These are phyloP conservation scores for Tetracentron sinense DNA, from an alignment of 164 flowering plant species.

Conservation along the genomic window DNA sequence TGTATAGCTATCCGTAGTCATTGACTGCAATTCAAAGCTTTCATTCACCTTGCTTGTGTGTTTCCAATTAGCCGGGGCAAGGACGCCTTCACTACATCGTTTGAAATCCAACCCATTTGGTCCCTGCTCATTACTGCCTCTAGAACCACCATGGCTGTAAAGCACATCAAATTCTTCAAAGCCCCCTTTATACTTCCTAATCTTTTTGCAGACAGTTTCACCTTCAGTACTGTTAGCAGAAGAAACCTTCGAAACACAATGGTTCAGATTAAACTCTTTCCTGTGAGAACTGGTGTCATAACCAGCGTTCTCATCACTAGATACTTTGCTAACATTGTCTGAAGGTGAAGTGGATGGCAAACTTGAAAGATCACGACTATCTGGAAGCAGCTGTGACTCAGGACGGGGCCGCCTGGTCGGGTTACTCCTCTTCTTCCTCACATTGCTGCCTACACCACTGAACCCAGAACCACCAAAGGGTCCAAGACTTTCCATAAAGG, in stretches of 20 bases:
- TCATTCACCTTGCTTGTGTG: slow-evolving; percentile 28
- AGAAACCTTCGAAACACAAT: slow-evolving; percentile 27
- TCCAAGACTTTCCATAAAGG: slow-evolving; percentile 44
- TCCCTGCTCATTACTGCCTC: slow-evolving; percentile 18
- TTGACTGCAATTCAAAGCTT: slow-evolving; percentile 25
- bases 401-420: slow-evolving; percentile 45
- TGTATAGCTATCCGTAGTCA: slow-evolving; percentile 11
- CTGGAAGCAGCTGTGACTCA: slow-evolving; percentile 30
- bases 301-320: slow-evolving; percentile 51
- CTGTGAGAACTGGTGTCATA: slow-evolving; percentile 32
- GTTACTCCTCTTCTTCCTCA: slow-evolving; percentile 50
- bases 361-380: slow-evolving; percentile 26
- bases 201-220: slow-evolving; percentile 27
- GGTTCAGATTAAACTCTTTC: slow-evolving; percentile 52
- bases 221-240: slow-evolving; percentile 26
- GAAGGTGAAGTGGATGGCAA: slow-evolving; percentile 42
- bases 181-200: slow-evolving; percentile 24
- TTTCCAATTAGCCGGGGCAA: slow-evolving; percentile 66
- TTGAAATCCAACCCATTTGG: slow-evolving; percentile 27
- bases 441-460: slow-evolving; percentile 26
- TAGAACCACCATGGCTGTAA: slow-evolving; percentile 11
- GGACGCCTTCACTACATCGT: slow-evolving; percentile 53
- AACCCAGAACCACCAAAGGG: slow-evolving; percentile 18
- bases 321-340: slow-evolving; percentile 46
- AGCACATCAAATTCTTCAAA: slow-evolving; percentile 11